A percentile compares a stretch with the other conserved stretches of the same genome.
Conservation (phyloP, 164 flowering plant genomes). For the Buxus sempervirens region DNA sequence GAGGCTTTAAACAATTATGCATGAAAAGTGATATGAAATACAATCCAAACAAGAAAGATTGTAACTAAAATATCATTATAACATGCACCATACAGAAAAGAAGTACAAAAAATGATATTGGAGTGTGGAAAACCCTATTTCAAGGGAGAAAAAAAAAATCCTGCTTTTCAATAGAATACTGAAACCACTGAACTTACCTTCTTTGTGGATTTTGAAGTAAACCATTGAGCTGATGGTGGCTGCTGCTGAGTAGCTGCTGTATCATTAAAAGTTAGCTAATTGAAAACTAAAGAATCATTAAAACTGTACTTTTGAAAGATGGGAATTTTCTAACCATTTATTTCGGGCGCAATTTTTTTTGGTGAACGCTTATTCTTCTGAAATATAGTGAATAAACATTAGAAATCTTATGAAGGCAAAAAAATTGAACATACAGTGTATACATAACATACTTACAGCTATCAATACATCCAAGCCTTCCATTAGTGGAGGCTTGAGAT, state of each 20-base stretch:
- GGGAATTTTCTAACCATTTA: slow-evolving; percentile 37
- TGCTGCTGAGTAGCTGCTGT: slow-evolving; percentile 47
- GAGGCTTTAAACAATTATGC: neutral
- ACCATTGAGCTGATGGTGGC: slow-evolving; percentile 64
- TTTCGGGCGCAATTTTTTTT: slow-evolving; percentile 41
- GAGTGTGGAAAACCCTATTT: too few relatives aligned
- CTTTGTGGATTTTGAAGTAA: slow-evolving; percentile 69
- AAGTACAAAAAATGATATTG: too few relatives aligned
- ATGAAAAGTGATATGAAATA: neutral
- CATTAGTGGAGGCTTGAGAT: slow-evolving; percentile 45
- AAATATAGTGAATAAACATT: slow-evolving; percentile 1
- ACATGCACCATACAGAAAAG: too few relatives aligned
- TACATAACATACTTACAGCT: slow-evolving; percentile 44
- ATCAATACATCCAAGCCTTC: slow-evolving; percentile 72
- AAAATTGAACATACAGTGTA: neutral
- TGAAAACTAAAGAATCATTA: slow-evolving; percentile 5
- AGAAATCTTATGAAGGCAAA: neutral
- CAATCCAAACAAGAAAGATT: too few relatives aligned
- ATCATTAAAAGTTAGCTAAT: slow-evolving; percentile 9
- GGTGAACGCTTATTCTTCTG: slow-evolving; percentile 56
- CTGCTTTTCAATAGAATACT: neutral
- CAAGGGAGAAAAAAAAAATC: neutral
- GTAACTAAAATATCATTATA: too few relatives aligned
- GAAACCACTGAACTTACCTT: slow-evolving; percentile 43
- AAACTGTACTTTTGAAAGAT: neutral